Evolutionary conservation across 371 early-diverging fungal genomes (phyloP), one percentile per base, ranked within the genome.

Genomic region (Mortierella sp.): DNA sequence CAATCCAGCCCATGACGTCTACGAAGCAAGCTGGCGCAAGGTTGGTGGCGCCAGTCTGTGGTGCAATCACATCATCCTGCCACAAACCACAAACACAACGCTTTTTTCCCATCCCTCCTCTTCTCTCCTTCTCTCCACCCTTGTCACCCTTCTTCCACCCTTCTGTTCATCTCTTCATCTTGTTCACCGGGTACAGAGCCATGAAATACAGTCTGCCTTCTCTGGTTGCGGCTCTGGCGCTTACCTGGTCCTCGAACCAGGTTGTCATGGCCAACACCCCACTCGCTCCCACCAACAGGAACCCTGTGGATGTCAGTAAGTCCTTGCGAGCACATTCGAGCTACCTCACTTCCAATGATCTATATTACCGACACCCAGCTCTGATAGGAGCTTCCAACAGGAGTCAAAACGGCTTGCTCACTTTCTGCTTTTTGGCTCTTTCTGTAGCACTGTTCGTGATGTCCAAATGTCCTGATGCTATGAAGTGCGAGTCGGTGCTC

Each of bases 401-500:
- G 44, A 16, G n/a, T 22, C 10, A 16, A 6, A 16, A 41, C 41
- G 41, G 41, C 41, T 41, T 41, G 16, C 41, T 41, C 41, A 6
- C 13, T 37, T 37, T 13, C 6, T 37, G 13, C 37, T 13, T 37
- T 37, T 13, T 37, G 13, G 37, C 8, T 7, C 19, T 22, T 24
- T 39, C 58, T 1, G 37, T 80, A 57, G 84, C 81, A 19, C 62
- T 83, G 24, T 82, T 81, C 52, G 86, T 85, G 44, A 85, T 85
- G 86, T 80, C 81, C 45, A 71, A 79, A 47, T 85, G 84, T 46
- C 86, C 86, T 2, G 84, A 85, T 55, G 79, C 79, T 31, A 66
- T 79, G 13, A 54, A 60, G 27, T 85, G 86, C 48, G 86, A 85
- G 43, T 9, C 57, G 5, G 67, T 74, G 24, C 79, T 83, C 54